Conservation (phyloP, 2,329 filamentous ascomycete species). For the Chlorencoelia australis region DNA sequence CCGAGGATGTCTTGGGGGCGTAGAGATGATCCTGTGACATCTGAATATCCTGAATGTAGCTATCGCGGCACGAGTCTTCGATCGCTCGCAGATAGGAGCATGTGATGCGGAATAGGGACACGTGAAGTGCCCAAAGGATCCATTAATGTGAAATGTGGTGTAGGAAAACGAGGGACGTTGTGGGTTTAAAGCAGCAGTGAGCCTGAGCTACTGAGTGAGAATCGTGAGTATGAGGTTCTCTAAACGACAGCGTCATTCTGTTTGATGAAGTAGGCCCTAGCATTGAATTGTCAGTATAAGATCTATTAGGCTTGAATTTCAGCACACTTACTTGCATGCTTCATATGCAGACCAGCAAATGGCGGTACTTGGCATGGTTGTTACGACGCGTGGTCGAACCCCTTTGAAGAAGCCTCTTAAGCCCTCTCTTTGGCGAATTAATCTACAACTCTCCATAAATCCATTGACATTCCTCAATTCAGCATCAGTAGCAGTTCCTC, state of each 20-base stretch:
- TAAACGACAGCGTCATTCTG: constrained; percentile 34
- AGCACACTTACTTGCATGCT: constrained; percentile 51
- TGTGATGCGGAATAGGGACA: too few species aligned
- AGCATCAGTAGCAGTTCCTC: constrained; percentile 69
- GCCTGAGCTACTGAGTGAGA: too few species aligned
- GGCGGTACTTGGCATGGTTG: constrained; percentile 97
- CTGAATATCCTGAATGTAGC: too few species aligned
- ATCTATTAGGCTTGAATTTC: background rate
- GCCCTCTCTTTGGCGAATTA: constrained; percentile 62
- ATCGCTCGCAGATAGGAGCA: too few species aligned
- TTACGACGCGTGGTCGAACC: constrained; percentile 80
- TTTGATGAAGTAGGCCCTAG: constrained; percentile 50
- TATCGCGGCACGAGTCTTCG: too few species aligned
- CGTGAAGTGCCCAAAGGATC: too few species aligned
- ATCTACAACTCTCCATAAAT: constrained; percentile 21
- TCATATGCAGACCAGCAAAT: constrained; percentile 89
- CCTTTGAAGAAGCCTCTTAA: constrained; percentile 86
- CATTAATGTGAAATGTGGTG: too few species aligned
- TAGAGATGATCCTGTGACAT: too few species aligned
- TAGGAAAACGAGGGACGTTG: too few species aligned
- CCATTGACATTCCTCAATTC: constrained; percentile 42
- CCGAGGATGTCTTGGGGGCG: background rate
- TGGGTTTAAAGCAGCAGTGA: too few species aligned
- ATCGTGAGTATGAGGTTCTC: too few species aligned
- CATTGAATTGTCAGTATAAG: constrained; percentile 6